phyloP scores from a whole-genome alignment of 1,139 yeast genomes.

The Taiozyma sp. region DNA sequence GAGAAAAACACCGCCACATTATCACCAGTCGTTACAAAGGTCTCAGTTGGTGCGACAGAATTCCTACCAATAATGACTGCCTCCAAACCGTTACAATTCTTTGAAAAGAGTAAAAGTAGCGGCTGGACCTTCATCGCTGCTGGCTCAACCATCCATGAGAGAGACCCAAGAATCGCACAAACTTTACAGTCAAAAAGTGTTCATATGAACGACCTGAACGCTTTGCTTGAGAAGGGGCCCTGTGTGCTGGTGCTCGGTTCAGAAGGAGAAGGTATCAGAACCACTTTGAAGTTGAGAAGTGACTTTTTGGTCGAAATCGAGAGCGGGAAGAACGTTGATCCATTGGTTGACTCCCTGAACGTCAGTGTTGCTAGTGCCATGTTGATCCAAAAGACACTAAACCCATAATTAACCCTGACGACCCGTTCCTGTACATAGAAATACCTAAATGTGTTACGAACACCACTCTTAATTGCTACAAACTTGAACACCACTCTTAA shows the following conservation, averaged over 20 bases:
- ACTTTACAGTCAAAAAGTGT: conserved; percentile 32
- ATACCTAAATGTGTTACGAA: background rate
- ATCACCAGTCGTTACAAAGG: conserved; percentile 74
- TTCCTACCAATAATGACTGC: conserved; percentile 57
- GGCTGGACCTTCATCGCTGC: conserved; percentile 81
- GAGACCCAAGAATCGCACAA: conserved; percentile 23
- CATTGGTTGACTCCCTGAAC: conserved; percentile 72
- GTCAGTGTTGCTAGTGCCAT: conserved; percentile 88
- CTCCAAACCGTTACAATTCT: conserved; percentile 54
- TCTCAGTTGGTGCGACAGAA: conserved; percentile 89
- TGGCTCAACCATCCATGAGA: conserved; percentile 30
- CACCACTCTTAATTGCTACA: no score
- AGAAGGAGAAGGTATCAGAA: conserved; percentile 81
- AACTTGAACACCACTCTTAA: no score
- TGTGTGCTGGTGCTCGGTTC: conserved; percentile 75
- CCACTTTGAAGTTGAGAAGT: conserved; percentile 55
- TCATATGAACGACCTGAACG: conserved; percentile 38
- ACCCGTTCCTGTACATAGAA: background rate
- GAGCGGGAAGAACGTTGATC: conserved; percentile 28
- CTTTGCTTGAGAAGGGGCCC: conserved; percentile 46
- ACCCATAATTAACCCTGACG: background rate
- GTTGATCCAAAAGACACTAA: conserved; percentile 37
- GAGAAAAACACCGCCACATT: conserved; percentile 68
- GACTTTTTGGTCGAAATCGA: conserved; percentile 60
- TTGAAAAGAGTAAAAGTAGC: conserved; percentile 43